phyloP scores from a whole-genome alignment of 306 rosid genomes.

The Alnus rubra region DNA sequence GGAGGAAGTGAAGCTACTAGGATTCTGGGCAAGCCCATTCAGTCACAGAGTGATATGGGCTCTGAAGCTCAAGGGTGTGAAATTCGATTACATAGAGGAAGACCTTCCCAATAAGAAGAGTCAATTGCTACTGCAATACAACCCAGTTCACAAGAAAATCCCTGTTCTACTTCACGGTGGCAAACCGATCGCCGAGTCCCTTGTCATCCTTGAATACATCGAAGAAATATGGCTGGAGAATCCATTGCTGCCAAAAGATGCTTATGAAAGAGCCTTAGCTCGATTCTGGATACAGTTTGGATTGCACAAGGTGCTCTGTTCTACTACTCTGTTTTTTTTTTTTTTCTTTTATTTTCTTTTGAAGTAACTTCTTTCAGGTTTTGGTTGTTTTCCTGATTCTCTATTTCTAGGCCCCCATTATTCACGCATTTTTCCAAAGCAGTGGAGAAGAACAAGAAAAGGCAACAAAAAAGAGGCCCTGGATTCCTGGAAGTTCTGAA shows the following conservation, averaged over 20 bases:
- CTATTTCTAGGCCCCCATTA: too few relatives aligned
- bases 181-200: slow-evolving; percentile 41
- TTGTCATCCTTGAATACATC: slow-evolving; percentile 44
- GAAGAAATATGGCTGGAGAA: slow-evolving; percentile 54
- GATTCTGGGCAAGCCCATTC: slow-evolving; percentile 49
- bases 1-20: slow-evolving; percentile 55
- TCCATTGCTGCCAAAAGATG: slow-evolving; percentile 43
- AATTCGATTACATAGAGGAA: slow-evolving; percentile 49
- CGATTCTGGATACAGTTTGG: slow-evolving; percentile 50
- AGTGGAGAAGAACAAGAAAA: too few relatives aligned
- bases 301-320: background rate
- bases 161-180: slow-evolving; percentile 52
- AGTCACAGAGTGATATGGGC: slow-evolving; percentile 51
- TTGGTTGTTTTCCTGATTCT: too few relatives aligned
- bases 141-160: slow-evolving; percentile 50
- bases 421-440: too few relatives aligned
- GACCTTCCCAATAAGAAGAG: slow-evolving; percentile 42
- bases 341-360: too few relatives aligned
- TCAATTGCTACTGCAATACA: slow-evolving; percentile 34
- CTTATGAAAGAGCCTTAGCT: slow-evolving; percentile 43
- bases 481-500: too few relatives aligned
- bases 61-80: slow-evolving; percentile 43
- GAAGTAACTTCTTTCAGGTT: too few relatives aligned
- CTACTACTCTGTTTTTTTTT: too few relatives aligned
- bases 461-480: too few relatives aligned